phyloP scores from a whole-genome alignment of 1,284 basidiomycete genomes.

The Rhodofomes roseus region DNA sequence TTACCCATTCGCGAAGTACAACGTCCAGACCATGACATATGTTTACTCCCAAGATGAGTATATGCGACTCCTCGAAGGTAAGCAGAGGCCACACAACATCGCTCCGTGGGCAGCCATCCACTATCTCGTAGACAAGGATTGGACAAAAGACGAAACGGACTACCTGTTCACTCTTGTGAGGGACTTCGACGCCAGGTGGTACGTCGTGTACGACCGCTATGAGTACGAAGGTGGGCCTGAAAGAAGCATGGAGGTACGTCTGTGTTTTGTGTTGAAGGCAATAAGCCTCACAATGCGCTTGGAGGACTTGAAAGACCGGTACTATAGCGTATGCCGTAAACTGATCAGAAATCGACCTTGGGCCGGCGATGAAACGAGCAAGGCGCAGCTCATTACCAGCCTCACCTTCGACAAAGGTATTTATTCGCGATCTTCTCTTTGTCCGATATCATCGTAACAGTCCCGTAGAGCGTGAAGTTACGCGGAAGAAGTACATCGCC shows the following conservation, averaged over 20 bases:
- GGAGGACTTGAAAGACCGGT: slow-evolving; percentile 93
- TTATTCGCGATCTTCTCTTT: not conserved
- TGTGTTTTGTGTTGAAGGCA: not conserved
- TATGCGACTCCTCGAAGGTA: slow-evolving; percentile 73
- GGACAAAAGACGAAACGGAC: slow-evolving; percentile 94
- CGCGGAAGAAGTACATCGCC: slow-evolving; percentile 85
- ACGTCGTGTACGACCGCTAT: slow-evolving; percentile 90
- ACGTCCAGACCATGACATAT: slow-evolving; percentile 66
- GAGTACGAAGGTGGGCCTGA: slow-evolving; percentile 54
- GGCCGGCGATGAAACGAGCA: slow-evolving; percentile 74
- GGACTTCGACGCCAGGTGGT: slow-evolving; percentile 89
- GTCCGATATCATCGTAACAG: not conserved
- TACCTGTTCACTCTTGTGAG: slow-evolving; percentile 84
- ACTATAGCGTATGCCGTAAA: slow-evolving; percentile 90
- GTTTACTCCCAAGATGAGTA: slow-evolving; percentile 94
- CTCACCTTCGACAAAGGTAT: slow-evolving; percentile 81
- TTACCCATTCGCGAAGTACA: slow-evolving; percentile 81
- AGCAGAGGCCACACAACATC: slow-evolving; percentile 3
- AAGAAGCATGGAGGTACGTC: slow-evolving; percentile 68
- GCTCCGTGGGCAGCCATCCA: not conserved
- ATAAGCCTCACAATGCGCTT: not conserved
- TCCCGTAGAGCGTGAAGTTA: slow-evolving; percentile 74
- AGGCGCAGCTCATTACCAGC: slow-evolving; percentile 63
- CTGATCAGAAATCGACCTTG: slow-evolving; percentile 83
- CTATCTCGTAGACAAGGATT: slow-evolving; percentile 62